phyloP scores from a whole-genome alignment of 139 green algal genomes.

The Nannochloris sp. region DNA sequence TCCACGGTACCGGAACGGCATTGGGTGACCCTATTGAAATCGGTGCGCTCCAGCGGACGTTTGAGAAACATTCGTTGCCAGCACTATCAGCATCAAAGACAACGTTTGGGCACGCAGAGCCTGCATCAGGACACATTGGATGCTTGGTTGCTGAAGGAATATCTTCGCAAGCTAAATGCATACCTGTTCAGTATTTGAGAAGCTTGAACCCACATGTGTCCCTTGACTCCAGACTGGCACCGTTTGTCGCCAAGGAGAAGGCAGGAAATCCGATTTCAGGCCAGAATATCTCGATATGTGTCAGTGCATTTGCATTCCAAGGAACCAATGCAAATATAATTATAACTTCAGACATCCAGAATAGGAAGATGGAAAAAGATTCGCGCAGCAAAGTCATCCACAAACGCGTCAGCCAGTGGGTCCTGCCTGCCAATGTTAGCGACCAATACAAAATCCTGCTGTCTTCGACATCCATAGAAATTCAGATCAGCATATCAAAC shows the following conservation, averaged over 20 bases:
- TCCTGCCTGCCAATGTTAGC: too few relatives aligned
- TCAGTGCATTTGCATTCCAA: slow-evolving; percentile 45
- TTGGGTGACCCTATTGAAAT: slow-evolving; percentile 9
- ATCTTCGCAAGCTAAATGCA: background rate
- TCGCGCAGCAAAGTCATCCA: too few relatives aligned
- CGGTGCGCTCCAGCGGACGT: background rate
- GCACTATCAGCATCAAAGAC: slow-evolving; percentile 56
- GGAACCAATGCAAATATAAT: slow-evolving; percentile 54
- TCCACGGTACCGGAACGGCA: slow-evolving; percentile 19
- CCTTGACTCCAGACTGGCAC: too few relatives aligned
- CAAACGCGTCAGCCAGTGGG: too few relatives aligned
- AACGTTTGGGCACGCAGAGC: slow-evolving; percentile 61
- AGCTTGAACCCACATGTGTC: slow-evolving; percentile 47
- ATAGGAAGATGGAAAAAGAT: too few relatives aligned
- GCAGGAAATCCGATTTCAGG: background rate
- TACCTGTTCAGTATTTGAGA: slow-evolving; percentile 24
- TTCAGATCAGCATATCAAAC: too few relatives aligned
- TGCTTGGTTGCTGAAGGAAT: slow-evolving; percentile 20
- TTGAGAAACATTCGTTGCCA: background rate
- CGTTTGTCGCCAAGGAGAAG: background rate
- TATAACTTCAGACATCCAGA: slow-evolving; percentile 3
- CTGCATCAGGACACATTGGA: slow-evolving; percentile 35
- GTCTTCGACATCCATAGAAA: too few relatives aligned
- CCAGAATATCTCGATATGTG: background rate
- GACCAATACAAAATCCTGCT: too few relatives aligned